Percentiles rank a stretch among this genome's conserved stretches.
phyloP scores from a whole-genome alignment of 2,329 filamentous ascomycete genomes.

The Microsporum ferrugineum region DNA sequence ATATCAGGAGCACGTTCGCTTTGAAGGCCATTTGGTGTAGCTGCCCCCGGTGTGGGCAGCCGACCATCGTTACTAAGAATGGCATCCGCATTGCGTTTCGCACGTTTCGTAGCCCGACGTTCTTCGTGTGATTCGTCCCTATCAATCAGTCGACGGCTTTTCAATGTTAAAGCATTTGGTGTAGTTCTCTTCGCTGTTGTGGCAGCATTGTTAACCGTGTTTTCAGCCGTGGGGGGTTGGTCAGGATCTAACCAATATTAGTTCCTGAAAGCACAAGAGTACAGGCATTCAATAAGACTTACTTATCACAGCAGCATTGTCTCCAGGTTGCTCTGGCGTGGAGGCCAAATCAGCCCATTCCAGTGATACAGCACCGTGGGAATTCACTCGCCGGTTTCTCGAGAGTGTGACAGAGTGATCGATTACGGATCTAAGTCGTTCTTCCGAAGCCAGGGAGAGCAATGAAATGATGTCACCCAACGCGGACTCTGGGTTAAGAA shows the following conservation, averaged over 20 bases:
- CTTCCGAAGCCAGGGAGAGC: constrained; percentile 70
- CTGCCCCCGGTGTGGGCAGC: constrained; percentile 50
- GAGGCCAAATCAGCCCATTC: constrained; percentile 62
- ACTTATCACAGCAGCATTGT: background rate
- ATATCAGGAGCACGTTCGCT: constrained; percentile 46
- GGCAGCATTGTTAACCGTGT: background rate
- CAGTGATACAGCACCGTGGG: constrained; percentile 65
- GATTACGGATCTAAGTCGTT: constrained; percentile 61
- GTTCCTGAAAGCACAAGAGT: background rate
- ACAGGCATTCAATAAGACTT: background rate
- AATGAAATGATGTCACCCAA: constrained; percentile 74
- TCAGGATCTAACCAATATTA: constrained; percentile 11
- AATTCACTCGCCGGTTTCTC: constrained; percentile 60
- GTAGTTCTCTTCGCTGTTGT: constrained; percentile 18
- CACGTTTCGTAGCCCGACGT: constrained; percentile 54
- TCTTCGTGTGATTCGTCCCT: constrained; percentile 64
- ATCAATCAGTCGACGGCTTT: constrained; percentile 51
- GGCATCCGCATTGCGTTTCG: constrained; percentile 48
- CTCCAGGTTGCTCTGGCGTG: background rate
- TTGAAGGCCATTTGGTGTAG: constrained; percentile 29
- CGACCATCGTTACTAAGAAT: constrained; percentile 44
- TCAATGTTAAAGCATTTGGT: constrained; percentile 35
- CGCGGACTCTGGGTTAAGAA: constrained; percentile 59
- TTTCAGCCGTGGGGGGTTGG: constrained; percentile 17
- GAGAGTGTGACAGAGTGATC: constrained; percentile 65